Conservation (phyloP, 371 early-diverging fungal genomes). For the Zancudomyces culisetae region DNA sequence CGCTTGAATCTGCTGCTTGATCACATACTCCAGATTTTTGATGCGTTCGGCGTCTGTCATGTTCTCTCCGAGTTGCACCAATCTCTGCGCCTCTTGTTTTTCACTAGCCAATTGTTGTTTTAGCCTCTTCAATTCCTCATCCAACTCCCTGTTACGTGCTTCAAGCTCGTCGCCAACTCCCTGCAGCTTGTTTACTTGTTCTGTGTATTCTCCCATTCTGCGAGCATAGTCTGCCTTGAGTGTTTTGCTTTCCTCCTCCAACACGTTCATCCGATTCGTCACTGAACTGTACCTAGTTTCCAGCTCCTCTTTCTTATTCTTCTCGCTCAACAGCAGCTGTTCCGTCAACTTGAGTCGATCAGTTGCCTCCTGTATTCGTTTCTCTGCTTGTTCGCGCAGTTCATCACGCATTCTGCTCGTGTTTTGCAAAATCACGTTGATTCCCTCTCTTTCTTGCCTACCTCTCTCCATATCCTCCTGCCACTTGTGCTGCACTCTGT, state of each 20-base stretch:
- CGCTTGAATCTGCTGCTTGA: constrained; percentile 8
- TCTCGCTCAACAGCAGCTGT: neutral
- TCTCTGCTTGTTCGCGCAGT: constrained; percentile 13
- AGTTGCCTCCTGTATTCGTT: constrained; percentile 1
- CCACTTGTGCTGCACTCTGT: constrained; percentile 15
- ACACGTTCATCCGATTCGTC: neutral
- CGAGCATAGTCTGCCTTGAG: neutral
- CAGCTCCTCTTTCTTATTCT: neutral
- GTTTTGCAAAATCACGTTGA: constrained; percentile 22
- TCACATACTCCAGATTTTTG: constrained; percentile 5
- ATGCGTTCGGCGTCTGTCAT: neutral
- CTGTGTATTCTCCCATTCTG: constrained; percentile 11
- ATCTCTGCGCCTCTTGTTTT: constrained; percentile 15
- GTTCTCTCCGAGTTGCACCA: neutral
- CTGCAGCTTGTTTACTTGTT: constrained; percentile 9
- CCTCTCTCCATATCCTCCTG: constrained; percentile 15
- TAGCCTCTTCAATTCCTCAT: constrained; percentile 18
- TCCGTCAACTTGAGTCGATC: neutral
- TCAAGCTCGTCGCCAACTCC: constrained; percentile 16
- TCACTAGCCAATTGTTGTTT: constrained; percentile 28
- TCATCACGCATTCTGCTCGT: constrained; percentile 23
- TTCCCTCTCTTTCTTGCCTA: constrained; percentile 14
- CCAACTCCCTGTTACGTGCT: constrained; percentile 21
- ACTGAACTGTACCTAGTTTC: neutral
- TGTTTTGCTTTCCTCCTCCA: neutral